Evolutionary conservation across 306 rosid genomes (phyloP).

Genomic region (Benincasa hispida): DNA sequence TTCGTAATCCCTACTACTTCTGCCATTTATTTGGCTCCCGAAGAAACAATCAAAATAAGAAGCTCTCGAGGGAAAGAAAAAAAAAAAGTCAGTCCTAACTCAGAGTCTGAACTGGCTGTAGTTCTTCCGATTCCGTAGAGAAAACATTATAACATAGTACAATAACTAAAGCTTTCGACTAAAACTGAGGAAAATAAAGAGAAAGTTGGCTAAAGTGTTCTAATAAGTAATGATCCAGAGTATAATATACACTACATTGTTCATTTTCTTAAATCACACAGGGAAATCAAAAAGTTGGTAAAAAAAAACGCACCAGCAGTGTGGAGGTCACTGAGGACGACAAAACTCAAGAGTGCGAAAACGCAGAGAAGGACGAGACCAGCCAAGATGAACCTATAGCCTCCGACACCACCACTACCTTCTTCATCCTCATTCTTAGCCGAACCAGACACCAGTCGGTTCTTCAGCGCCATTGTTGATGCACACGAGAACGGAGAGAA

Average conservation of each 20-base stretch:
- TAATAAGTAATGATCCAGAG: not conserved
- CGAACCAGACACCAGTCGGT: not conserved
- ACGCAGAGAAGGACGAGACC: not conserved
- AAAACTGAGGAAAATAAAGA: not conserved
- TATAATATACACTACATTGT: not conserved
- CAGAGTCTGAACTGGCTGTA: not conserved
- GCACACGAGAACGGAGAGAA: not conserved
- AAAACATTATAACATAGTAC: not conserved
- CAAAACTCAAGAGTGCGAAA: not conserved
- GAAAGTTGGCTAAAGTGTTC: not conserved
- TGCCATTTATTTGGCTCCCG: not conserved
- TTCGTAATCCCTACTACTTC: not conserved
- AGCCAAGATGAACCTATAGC: not conserved
- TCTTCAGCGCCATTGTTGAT: not conserved
- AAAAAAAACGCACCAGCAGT: not conserved
- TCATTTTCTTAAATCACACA: not conserved
- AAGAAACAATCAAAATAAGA: not conserved
- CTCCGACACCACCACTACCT: not conserved
- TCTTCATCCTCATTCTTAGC: not conserved
- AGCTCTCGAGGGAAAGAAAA: not conserved
- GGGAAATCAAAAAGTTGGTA: not conserved
- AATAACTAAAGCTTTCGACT: not conserved
- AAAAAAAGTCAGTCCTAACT: not conserved
- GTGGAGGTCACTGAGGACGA: not conserved
- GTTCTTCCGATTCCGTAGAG: not conserved